phyloP scores from a whole-genome alignment of 2,329 filamentous ascomycete species.

The Geosmithia flava region DNA sequence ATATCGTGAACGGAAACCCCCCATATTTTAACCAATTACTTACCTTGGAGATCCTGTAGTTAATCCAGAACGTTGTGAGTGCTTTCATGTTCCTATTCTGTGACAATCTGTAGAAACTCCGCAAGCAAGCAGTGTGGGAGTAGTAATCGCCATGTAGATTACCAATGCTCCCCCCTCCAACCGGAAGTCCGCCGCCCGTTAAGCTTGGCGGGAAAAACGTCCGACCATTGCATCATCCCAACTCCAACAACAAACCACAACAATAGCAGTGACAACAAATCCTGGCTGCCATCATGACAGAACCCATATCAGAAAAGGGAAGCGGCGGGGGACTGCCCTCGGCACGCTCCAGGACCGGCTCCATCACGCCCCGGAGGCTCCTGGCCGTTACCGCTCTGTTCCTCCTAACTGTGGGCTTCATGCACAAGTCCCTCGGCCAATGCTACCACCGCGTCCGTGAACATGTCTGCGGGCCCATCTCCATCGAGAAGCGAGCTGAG shows the following conservation, averaged over 20 bases:
- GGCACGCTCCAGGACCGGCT: not conserved
- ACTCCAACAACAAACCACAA: not conserved
- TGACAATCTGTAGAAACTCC: not conserved
- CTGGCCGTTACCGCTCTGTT: constrained; percentile 11
- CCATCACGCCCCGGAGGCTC: constrained; percentile 10
- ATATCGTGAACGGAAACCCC: no score
- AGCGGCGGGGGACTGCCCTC: not conserved
- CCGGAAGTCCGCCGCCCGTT: not conserved
- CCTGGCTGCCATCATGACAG: not conserved
- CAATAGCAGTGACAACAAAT: not conserved
- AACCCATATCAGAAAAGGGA: not conserved
- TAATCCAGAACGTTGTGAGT: no score
- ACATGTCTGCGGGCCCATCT: constrained; percentile 9
- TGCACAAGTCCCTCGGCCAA: constrained; percentile 11
- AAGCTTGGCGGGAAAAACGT: not conserved
- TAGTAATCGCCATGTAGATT: not conserved
- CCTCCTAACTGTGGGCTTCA: constrained; percentile 12
- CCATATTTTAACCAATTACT: no score
- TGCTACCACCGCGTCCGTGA: constrained; percentile 11
- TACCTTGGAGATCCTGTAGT: no score
- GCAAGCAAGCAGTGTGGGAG: not conserved
- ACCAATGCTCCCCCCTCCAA: not conserved
- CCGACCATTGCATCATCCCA: not conserved
- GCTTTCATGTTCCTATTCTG: not conserved
- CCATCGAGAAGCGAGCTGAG: constrained; percentile 31